These are phyloP conservation scores for Piper betle DNA, from an alignment of 164 flowering plant species.

Conservation along the genomic window DNA sequence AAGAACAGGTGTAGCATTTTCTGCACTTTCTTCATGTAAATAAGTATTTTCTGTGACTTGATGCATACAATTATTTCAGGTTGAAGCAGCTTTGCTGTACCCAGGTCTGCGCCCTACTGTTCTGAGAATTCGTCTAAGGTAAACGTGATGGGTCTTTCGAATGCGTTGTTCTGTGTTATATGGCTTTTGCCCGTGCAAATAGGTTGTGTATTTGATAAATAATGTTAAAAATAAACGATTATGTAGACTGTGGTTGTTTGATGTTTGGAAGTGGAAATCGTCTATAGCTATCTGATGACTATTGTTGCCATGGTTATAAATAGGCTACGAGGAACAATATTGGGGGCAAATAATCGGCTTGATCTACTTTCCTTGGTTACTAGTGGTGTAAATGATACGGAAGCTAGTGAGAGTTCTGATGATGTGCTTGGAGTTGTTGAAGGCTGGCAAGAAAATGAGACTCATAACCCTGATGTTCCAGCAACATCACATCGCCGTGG, in stretches of 20 bases:
- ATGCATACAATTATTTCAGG: not conserved
- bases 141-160: not conserved
- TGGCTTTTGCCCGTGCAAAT: too few relatives aligned
- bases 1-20: too few relatives aligned
- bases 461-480: constrained; percentile 93
- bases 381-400: constrained; percentile 60
- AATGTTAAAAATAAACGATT: too few relatives aligned
- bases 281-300: not conserved
- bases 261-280: not conserved
- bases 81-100: constrained; percentile 18
- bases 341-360: constrained; percentile 87
- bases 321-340: constrained; percentile 80
- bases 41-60: too few relatives aligned
- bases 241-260: too few relatives aligned
- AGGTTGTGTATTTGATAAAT: too few relatives aligned
- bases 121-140: constrained; percentile 82
- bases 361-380: constrained; percentile 83
- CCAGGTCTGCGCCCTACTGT: constrained; percentile 93
- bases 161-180: too few relatives aligned
- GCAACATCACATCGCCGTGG: constrained; percentile 88
- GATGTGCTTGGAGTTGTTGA: constrained; percentile 69
- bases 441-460: constrained; percentile 85
- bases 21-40: too few relatives aligned
- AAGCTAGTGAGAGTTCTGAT: constrained; percentile 36
- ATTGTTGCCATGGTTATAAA: not conserved